Base-by-base conservation (phyloP, 1,139 yeast species). In the Yamadazyma buinensis region DNA sequence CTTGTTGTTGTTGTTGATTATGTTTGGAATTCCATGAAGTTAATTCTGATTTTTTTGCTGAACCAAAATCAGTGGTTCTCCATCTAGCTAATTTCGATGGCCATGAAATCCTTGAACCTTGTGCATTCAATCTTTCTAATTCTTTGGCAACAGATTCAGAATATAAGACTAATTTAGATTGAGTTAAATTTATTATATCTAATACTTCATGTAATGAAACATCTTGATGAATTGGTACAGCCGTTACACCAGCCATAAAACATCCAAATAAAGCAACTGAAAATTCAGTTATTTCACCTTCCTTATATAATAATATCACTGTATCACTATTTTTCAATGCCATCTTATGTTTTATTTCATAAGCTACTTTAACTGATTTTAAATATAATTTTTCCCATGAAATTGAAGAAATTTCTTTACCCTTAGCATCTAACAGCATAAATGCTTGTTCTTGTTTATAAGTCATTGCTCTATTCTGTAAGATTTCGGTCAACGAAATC, bases 171-270 rank as follows among this genome's bases (percentile, higher is more conserved):
- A 86, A 64, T 52, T 84, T 88, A 1, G 95, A 72, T 41, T 82
- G 85, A 0, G 97, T 86, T 31, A 76, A 69, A 33, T 74, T 74
- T 53, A 92, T 74, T 27, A 90, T 84, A 40, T 78, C 81, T 15
- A 80, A 68, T 34, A 86, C 79, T 46, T 87, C 95, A 34, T 65
- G 66, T 27, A 80, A 51, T 17, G 78, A 72, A 28, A 83, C 77
- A 35, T 84, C 84, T 34, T 88, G 83, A 35, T 85, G 84, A 29
- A 88, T 77, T 0, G 98, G 98, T 9, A 94, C 94, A 0, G 97
- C 97, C 1, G 94, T 90, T 26, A 87, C 85, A 1, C 95, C 96
- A 0, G 97, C 95, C 43, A 92, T 66, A 49, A 92, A 87, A 54
- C 97, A 90, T 3, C 97, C 98, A 53, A 87, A 74, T 13, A 94